Evolutionary conservation across 202 grass and related monocot genomes (phyloP), one percentile per base, ranked within the genome.

Genomic region (Dendrocalamus latiflorus): DNA sequence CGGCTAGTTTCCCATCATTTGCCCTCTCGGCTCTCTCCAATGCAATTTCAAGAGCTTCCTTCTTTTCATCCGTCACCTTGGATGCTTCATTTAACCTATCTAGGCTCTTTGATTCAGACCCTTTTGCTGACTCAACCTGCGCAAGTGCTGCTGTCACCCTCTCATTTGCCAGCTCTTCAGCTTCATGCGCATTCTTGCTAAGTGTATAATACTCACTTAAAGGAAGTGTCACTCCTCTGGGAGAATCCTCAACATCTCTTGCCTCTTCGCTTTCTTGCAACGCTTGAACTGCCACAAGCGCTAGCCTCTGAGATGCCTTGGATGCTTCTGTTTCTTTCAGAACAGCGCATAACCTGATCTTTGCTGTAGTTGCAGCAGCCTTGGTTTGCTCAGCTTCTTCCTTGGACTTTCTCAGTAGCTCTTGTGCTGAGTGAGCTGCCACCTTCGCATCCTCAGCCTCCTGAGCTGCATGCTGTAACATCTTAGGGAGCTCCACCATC

Each of bases 261-360:
- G 82, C 81, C 61, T 95, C 84, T 74, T 93, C 56, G 60, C 87
- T 98, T 79, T 91, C 87, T 68, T 88, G 87, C 74, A 98, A 67
- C 26, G 92, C 86, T 86, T 83, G 85, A 88, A 98, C 70, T 30
- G 90, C 90, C 3, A 78, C 84, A 41, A 85, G 58, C 14, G 90
- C 95, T 54, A 98, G 73, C 71, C 50, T 91, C 85, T 98, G 83
- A 1, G 90, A 93, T 70, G 85, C 86, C 84, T 70, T 86, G 17
- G 80, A 87, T 58, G 92, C 86, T 60, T 98, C 95, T 13, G 70
- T 88, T 93, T 98, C 95, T 81, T 98, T 98, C 18, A 85, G 43
- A 80, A 92, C 88, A 36, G 92, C 95, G 17, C 54, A 78, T 59
- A 93, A 56, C 74, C 89, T 92, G 37, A 78, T 78, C 36, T 88